Evolutionary conservation across 176 grass and related monocot species (phyloP).

Genomic region (Triticum monococcum): DNA sequence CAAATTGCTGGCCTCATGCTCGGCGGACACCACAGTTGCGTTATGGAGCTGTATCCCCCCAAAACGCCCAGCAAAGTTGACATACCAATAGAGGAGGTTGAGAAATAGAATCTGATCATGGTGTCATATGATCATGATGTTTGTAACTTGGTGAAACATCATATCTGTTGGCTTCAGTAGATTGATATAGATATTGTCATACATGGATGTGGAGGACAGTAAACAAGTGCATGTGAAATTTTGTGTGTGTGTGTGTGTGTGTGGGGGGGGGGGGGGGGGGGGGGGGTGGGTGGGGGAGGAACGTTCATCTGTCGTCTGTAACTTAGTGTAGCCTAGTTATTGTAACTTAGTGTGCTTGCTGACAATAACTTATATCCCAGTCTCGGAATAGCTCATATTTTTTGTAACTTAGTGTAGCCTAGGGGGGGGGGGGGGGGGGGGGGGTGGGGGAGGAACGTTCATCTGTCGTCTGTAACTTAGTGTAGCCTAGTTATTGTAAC

Average conservation of each 20-base stretch:
- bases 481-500: background rate
- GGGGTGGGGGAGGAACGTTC: too few relatives aligned
- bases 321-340: background rate
- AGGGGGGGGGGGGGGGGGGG: too few relatives aligned
- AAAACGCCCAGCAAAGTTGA: slow-evolving; percentile 20
- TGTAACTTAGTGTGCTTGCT: background rate
- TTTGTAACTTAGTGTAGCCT: too few relatives aligned
- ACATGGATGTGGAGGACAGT: background rate
- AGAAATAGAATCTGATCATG: background rate
- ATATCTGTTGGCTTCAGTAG: background rate
- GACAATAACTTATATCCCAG: background rate
- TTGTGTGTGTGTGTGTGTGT: too few relatives aligned
- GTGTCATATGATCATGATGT: background rate
- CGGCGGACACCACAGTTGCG: slow-evolving; percentile 65
- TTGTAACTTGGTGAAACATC: background rate
- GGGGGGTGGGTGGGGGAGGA: too few relatives aligned
- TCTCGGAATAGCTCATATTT: too few relatives aligned
- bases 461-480: background rate
- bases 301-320: background rate
- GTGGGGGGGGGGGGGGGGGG: too few relatives aligned
- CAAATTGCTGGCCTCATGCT: slow-evolving; percentile 89
- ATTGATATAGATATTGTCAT: background rate
- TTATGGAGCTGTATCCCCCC: slow-evolving; percentile 82
- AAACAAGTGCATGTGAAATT: background rate
- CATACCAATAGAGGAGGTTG: background rate